Evolutionary conservation across 2,329 filamentous ascomycete genomes (phyloP), one percentile per base, ranked within the genome.

Genomic region (Exophiala sideris): DNA sequence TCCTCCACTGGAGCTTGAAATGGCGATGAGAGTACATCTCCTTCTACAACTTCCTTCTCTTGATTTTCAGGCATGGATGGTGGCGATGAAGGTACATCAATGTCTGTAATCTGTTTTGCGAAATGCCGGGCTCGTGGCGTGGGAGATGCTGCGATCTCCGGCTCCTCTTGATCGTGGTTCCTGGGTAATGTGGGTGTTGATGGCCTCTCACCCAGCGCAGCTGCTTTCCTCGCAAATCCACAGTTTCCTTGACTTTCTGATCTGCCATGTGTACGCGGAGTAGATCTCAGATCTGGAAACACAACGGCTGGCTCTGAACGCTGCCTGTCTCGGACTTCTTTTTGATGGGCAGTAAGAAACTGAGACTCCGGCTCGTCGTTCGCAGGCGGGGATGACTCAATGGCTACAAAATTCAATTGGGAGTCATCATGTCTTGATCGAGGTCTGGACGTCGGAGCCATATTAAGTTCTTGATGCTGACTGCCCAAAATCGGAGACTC

Each of bases 381-480:
- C 3, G 77, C 71, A 2, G 79, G 73, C 0, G 78, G 75, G 0
- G 85, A 82, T 10, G 84, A 82, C 29, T 81, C 79, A 44, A 92
- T 86, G 0, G 83, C 73, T 2, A 86, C 82, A 64, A 94, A 94
- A 40, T 88, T 79, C 21, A 95, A 79, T 65, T 95, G 90, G 0
- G 89, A 95, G 69, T 95, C 81, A 58, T 95, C 83, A 62, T 95
- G 90, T 33, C 87, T 82, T 24, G 85, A 75, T 55, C 80, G 81
- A 14, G 79, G 75, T 44, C 78, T 63, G 12, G 65, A 65, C 45
- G 64, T 70, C 11, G 66, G 60, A 9, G 21, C 24, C 14, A 20
- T 24, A 20, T 11, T 33, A 39, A 24, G 10, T 20, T 21, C 12
- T 33, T 16, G 44, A 38, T 21, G 33, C 33, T 60, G 48, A 16